Evolutionary conservation across 164 flowering plant species (phyloP).

Genomic region (Vitis cinerea): DNA sequence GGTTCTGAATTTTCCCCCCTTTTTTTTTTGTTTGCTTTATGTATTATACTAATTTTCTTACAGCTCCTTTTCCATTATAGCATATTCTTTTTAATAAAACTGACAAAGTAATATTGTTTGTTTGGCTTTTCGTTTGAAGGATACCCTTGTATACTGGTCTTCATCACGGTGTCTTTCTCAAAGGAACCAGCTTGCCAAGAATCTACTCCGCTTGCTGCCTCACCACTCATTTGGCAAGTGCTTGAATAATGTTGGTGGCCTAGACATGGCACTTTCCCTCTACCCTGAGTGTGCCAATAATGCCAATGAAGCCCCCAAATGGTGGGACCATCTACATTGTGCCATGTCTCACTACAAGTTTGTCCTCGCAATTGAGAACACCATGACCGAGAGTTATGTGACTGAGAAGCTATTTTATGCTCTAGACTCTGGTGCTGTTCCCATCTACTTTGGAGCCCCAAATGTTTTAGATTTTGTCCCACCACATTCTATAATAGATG

Average conservation of each 20-base stretch:
- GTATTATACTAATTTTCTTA: neutral
- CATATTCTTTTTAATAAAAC: too few relatives aligned
- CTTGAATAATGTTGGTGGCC: conserved; percentile 93
- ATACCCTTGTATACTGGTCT: conserved; percentile 94
- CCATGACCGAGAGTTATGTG: conserved; percentile 85
- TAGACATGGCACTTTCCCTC: conserved; percentile 66
- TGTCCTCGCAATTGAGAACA: conserved; percentile 95
- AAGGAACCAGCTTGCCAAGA: conserved; percentile 70
- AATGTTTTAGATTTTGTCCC: conserved; percentile 92
- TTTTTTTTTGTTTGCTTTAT: neutral
- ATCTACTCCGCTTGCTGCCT: conserved; percentile 67
- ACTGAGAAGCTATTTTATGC: conserved; percentile 98
- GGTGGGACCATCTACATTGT: conserved; percentile 99
- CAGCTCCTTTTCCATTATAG: too few relatives aligned
- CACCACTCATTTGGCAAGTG: conserved; percentile 97
- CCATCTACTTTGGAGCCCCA: conserved; percentile 96
- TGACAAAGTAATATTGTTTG: neutral
- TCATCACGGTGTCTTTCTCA: conserved; percentile 89
- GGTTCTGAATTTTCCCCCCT: neutral
- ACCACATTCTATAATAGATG: conserved; percentile 92
- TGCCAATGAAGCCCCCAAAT: conserved; percentile 46
- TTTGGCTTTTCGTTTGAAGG: conserved; percentile 38
- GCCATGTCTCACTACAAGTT: conserved; percentile 99
- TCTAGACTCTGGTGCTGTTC: conserved; percentile 87
- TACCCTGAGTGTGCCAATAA: conserved; percentile 77